Evolutionary conservation across 2,329 filamentous ascomycete species (phyloP).

Genomic region (Colletotrichum spaethianum): DNA sequence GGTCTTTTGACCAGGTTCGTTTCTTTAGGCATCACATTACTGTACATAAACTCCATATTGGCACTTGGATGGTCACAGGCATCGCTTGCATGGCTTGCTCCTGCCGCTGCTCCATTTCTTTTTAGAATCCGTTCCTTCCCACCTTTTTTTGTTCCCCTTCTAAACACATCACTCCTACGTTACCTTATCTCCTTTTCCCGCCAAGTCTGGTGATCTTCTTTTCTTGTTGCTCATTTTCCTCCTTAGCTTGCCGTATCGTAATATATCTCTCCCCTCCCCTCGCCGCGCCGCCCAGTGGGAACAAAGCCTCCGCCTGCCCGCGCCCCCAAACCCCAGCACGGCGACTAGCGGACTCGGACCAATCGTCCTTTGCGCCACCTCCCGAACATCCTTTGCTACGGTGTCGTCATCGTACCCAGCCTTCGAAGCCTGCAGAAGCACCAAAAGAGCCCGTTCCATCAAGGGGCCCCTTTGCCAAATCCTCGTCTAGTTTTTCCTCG

Average conservation of each 20-base stretch:
- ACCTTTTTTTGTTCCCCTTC: neutral
- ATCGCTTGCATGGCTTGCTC: constrained; percentile 2
- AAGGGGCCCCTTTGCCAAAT: neutral
- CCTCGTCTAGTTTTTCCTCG: neutral
- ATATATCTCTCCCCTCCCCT: neutral
- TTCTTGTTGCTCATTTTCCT: neutral
- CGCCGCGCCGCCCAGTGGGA: constrained; percentile 21
- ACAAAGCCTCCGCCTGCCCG: constrained; percentile 22
- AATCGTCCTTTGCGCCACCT: constrained; percentile 34
- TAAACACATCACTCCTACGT: constrained; percentile 26
- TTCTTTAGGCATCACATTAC: neutral
- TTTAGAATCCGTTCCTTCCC: constrained; percentile 6
- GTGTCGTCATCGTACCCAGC: constrained; percentile 40
- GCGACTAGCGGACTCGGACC: constrained; percentile 5
- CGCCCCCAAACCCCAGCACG: constrained; percentile 5
- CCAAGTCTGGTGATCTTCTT: neutral
- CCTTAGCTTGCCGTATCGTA: constrained; percentile 18
- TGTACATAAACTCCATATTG: too few species aligned
- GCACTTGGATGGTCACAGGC: constrained; percentile 10
- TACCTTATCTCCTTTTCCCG: neutral
- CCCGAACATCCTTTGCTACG: constrained; percentile 19
- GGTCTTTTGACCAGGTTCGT: neutral
- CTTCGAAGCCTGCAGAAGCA: constrained; percentile 36
- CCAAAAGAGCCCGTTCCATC: constrained; percentile 11
- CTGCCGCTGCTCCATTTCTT: constrained; percentile 18